Base-by-base conservation (phyloP, 345 rosid species). In the Garcia nutans region DNA sequence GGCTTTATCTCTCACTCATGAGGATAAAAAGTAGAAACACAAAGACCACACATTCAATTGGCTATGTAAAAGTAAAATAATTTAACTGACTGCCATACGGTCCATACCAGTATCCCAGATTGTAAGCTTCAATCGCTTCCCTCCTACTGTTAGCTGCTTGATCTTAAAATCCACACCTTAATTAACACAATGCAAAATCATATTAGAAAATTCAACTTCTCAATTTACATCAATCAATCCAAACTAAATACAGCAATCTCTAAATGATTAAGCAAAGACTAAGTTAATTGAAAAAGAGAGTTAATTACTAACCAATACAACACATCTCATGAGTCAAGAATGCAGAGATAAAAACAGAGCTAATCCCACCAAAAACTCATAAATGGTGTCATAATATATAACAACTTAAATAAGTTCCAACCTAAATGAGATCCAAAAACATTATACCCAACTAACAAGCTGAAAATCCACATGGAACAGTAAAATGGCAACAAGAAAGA, bases 71-170 rank as follows among this genome's bases (percentile, higher is more conserved):
- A 47, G 23, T 24, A 54, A 56, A 77, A 20, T 13, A 47, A 41
- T 60, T 60, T 56, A 80, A 28, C 26, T 50, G 65, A 62, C 8
- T 17, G 50, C 81, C 82, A 61, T n/a, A n/a, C n/a, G n/a, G n/a
- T n/a, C n/a, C n/a, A n/a, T 81, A 94, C 98, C 97, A 63, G 98
- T 94, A 80, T 94, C 98, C 98, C 98, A 94, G 22, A 94, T 92
- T 47, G 98, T 94, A 59, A 94, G 92, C 90, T 94, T 94, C 68
- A 94, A 77, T 79, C 89, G 84, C 88, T 88, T 93, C 77, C 91
- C 97, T 63, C 89, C 94, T 3, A 95, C 93, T 45, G 83, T 85
- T 66, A 95, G 84, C 75, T 78, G 89, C 88, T 93, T 93, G 92
- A 95, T 93, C 90, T 95, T 95, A 83, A 95, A 93, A 87, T 95